phyloP scores from a whole-genome alignment of 2,329 filamentous ascomycete species.

The Tolypocladium paradoxum region DNA sequence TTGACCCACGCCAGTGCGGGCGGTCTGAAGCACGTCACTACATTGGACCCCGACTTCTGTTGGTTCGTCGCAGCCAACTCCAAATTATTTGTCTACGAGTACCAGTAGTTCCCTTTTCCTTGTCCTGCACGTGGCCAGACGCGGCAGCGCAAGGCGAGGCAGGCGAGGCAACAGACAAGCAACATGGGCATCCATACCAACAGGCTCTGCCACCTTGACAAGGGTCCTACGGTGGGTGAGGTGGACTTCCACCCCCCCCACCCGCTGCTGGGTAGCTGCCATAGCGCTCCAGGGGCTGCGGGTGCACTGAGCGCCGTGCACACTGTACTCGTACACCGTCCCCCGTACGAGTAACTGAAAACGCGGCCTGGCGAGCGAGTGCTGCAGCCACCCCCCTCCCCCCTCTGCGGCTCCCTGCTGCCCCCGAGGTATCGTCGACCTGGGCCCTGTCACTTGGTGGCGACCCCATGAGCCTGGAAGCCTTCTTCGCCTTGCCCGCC shows the following conservation, averaged over 20 bases:
- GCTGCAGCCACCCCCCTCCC: neutral
- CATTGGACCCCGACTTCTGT: neutral
- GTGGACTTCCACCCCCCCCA: neutral
- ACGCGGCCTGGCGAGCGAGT: neutral
- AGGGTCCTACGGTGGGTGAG: neutral
- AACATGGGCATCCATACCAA: neutral
- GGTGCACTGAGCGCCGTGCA: neutral
- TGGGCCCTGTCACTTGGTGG: neutral
- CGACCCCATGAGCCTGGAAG: neutral
- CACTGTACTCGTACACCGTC: neutral
- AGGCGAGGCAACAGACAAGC: neutral
- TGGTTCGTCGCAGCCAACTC: neutral
- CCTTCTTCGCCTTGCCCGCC: conserved; percentile 2
- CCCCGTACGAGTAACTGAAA: neutral
- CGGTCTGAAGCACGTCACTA: neutral
- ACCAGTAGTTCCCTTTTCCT: neutral
- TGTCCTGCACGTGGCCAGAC: neutral
- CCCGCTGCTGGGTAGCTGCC: neutral
- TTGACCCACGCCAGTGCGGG: neutral
- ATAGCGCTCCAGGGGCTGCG: neutral
- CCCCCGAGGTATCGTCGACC: neutral
- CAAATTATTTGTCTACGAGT: neutral
- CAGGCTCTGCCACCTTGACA: too few relatives aligned
- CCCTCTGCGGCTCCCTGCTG: neutral
- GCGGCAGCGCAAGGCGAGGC: neutral